Base-by-base conservation (phyloP, 441 rosid species). In the Euphorbia celastroides region DNA sequence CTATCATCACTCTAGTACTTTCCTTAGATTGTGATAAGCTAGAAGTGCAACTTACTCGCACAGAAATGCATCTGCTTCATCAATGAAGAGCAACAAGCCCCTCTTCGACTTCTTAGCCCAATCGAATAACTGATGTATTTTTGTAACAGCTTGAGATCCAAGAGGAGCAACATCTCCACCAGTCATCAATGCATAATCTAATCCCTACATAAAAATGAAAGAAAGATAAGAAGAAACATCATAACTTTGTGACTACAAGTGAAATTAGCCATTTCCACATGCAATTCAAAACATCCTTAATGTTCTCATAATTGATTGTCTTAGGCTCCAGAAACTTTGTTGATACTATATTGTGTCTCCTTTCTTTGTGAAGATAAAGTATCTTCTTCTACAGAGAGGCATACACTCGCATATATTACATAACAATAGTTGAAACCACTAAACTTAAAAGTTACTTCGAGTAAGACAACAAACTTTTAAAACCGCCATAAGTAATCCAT, bases 131-230 rank as follows among this genome's bases (percentile, higher is more conserved):
- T 91, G 91, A 74, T 94, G 97, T 73, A 94, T 94, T 82, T 94
- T 94, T 5, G 99, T 94, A 81, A 92, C 99, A 61, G 99, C 99
- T 78, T 94, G 97, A 52, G 96, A 67, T 71, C 97, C 99, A 70
- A 94, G 82, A 7, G 99, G 99, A 71, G 96, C 97, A 75, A 94
- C 96, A 83, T 94, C 99, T 68, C 99, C 99, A 27, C 97, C 99
- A 1, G 96, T 94, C 97, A 94, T 94, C 83, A 91, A 74, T 44
- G 99, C 99, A 81, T 91, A 87, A 81, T 91, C 99, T 73, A 94
- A 81, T 61, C 99, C 99, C 97, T 91, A 75, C 69, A 78, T 17
- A 69, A 32, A 67, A 71, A 67, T 5, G 36, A 32, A 36, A 60
- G 2, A 0, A n/a, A 22, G 64, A n/a, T 50, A 31, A 42, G n/a